Evolutionary conservation across 495 filamentous ascomycete genomes (phyloP).

Genomic region (Tuber microsphaerosporum): DNA sequence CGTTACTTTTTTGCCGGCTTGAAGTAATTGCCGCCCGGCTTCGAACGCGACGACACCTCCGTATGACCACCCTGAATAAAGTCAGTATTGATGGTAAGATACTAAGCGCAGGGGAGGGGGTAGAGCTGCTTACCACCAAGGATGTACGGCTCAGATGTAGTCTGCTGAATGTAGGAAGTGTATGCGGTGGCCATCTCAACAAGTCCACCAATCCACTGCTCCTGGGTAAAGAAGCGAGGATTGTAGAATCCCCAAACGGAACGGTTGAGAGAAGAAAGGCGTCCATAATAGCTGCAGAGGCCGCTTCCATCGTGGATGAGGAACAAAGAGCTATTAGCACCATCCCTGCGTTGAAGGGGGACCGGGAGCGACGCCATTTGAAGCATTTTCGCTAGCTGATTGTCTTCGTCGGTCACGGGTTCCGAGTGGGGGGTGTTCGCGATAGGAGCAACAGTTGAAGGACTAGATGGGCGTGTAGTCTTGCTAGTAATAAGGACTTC

Average conservation of each 20-base stretch:
- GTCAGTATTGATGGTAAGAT: slow-evolving; percentile 4
- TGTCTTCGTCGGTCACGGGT: slow-evolving; percentile 2
- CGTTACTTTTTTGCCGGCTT: slow-evolving; percentile 61
- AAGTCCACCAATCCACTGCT: slow-evolving; percentile 52
- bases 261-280: slow-evolving; percentile 49
- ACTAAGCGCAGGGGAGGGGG: not conserved
- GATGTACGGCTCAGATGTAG: slow-evolving; percentile 60
- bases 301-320: slow-evolving; percentile 74
- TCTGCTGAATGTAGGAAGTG: slow-evolving; percentile 56
- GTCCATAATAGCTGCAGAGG: slow-evolving; percentile 57
- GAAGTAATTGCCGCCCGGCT: slow-evolving; percentile 63
- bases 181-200: slow-evolving; percentile 54
- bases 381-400: slow-evolving; percentile 25
- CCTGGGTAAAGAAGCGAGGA: slow-evolving; percentile 55
- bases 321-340: slow-evolving; percentile 47
- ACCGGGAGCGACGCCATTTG: slow-evolving; percentile 31
- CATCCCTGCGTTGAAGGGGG: slow-evolving; percentile 23
- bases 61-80: slow-evolving; percentile 58
- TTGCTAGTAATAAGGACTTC: slow-evolving; percentile 26
- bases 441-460: not conserved
- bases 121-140: slow-evolving; percentile 48
- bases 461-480: slow-evolving; percentile 22
- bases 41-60: slow-evolving; percentile 87
- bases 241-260: slow-evolving; percentile 58
- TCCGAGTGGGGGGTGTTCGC: not conserved